Evolutionary conservation across 1,284 basidiomycete genomes (phyloP), one percentile per base, ranked within the genome.

Genomic region (Ustilago loliicola): DNA sequence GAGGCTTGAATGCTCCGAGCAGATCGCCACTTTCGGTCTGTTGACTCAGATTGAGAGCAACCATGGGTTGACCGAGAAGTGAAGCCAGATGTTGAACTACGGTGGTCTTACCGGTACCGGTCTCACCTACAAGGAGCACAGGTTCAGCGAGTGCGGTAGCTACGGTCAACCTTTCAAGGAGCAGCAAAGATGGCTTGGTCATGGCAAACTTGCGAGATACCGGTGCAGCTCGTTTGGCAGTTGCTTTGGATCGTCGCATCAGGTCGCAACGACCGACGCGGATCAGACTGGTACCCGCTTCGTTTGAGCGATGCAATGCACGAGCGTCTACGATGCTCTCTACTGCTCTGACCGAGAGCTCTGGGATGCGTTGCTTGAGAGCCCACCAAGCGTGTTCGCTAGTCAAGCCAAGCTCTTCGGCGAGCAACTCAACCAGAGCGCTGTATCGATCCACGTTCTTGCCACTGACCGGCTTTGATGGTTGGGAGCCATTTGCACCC

Each of bases 41-140:
- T 83, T 97, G 96, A 1, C 95, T 97, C 83, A 99, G 87, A 85
- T 99, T 99, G 75, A 99, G 90, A 0, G 94, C 94, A 48, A 94
- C 90, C 48, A 99, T 89, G 0, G 92, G 91, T 40, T 91, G 91
- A 19, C 90, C 90, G 32, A 97, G 89, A n/a, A 94, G 87, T 4
- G 91, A 89, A 21, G 97, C 93, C 25, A 99, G 90, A 80, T 97
- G 92, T 25, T 95, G 94, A 21, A 99, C 91, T 2, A 92, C 90
- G 51, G 95, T 97, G 2, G 97, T 99, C 88, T 99, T 99, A 40
- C 97, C 97, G 0, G 97, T 99, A 48, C 97, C 97, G 0, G 97
- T 99, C 88, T 99, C 97, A 62, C 97, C 97, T 0, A 96, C 96
- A 23, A 99, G 90, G 2, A 99, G 90, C 1, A 96, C 89, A 0